Percentiles rank a stretch among this genome's conserved stretches.
Evolutionary conservation across 768 basidiomycete species (phyloP).

Genomic region (Lentinula boryana): DNA sequence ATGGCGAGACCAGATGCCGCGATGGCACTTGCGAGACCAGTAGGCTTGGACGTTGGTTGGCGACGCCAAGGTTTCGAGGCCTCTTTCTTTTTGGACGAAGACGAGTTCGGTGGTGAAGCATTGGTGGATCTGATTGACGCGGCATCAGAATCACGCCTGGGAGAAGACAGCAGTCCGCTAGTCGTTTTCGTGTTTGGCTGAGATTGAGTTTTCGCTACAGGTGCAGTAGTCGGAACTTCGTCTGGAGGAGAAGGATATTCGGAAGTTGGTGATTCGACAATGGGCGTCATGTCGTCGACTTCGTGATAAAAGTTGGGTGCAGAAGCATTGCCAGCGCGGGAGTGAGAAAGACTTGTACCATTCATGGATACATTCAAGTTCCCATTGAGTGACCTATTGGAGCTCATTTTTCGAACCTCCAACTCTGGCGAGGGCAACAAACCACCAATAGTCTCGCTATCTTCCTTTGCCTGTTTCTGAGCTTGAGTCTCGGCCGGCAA

Average conservation of each 20-base stretch:
- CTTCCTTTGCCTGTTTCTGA: neutral
- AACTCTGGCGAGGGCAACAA: neutral
- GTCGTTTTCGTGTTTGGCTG: neutral
- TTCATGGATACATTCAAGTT: neutral
- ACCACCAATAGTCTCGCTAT: neutral
- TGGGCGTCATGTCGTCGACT: constrained; percentile 7
- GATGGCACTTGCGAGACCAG: constrained; percentile 61
- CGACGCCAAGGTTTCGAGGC: constrained; percentile 39
- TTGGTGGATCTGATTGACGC: neutral
- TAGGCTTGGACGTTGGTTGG: constrained; percentile 35
- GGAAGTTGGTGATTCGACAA: constrained; percentile 6
- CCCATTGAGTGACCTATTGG: neutral
- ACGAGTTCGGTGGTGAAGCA: neutral
- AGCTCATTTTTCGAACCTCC: neutral
- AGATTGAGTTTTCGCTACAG: neutral
- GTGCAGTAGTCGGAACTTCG: neutral
- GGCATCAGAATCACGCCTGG: constrained; percentile 4
- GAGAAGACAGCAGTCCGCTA: neutral
- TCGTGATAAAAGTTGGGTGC: neutral
- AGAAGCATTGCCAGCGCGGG: neutral
- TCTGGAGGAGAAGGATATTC: neutral
- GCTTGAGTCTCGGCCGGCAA: neutral
- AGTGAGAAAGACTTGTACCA: neutral
- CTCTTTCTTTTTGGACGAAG: constrained; percentile 19
- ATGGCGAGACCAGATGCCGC: constrained; percentile 64